These are phyloP conservation scores for Thermoascus crustaceus DNA, from an alignment of 2,329 filamentous ascomycete species.

Conservation along the genomic window DNA sequence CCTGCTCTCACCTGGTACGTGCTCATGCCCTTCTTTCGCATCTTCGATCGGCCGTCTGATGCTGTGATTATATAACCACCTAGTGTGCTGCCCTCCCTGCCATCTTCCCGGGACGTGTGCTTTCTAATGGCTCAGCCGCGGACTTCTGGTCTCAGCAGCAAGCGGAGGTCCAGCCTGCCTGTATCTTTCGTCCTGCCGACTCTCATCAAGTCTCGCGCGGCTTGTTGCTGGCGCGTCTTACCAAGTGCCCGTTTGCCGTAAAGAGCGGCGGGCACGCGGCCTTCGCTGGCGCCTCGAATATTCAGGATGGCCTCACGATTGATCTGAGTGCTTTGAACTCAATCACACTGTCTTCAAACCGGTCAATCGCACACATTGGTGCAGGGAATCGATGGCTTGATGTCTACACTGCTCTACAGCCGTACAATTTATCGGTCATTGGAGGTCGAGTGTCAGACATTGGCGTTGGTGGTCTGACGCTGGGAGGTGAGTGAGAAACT, in stretches of 20 bases:
- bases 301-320: constrained; percentile 33
- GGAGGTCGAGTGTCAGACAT: constrained; percentile 25
- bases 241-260: constrained; percentile 42
- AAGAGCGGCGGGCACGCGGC: constrained; percentile 52
- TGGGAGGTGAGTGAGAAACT: constrained; percentile 14
- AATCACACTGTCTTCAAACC: constrained; percentile 20
- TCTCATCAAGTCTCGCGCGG: constrained; percentile 23
- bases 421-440: constrained; percentile 22
- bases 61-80: neutral
- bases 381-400: constrained; percentile 28
- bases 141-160: constrained; percentile 32
- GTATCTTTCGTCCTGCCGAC: constrained; percentile 24
- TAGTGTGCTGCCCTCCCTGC: constrained; percentile 10
- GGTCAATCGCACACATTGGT: constrained; percentile 20
- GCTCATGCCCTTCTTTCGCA: no score
- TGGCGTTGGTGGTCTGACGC: constrained; percentile 20
- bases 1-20: no score
- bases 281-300: constrained; percentile 47
- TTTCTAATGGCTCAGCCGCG: constrained; percentile 3
- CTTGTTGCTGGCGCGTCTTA: constrained; percentile 22
- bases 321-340: constrained; percentile 23
- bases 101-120: constrained; percentile 9
- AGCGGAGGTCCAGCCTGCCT: constrained; percentile 23
- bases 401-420: constrained; percentile 26
- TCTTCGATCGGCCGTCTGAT: no score